Evolutionary conservation across 1,284 basidiomycete genomes (phyloP), one percentile per base, ranked within the genome.

Genomic region (Rugosomyces carneus): DNA sequence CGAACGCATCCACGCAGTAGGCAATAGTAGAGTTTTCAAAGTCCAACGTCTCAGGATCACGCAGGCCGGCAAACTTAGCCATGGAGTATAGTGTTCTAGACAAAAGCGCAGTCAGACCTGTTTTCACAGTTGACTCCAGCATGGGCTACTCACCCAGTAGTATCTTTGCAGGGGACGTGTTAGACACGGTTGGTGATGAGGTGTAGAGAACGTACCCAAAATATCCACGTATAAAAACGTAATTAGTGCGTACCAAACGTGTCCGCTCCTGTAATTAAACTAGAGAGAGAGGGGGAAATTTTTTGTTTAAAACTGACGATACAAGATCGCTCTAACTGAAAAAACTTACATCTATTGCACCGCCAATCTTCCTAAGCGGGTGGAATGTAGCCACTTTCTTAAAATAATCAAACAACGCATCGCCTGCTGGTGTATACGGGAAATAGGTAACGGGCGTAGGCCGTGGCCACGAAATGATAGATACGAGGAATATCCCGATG

Each of bases 151-250:
- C 57, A 67, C 68, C 69, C 70, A 50, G 70, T 72, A 43, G 70
- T 72, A 55, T 71, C 68, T 70, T 44, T 40, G 13, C 13, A 13
- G 24, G 7, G 21, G 7, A 23, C 7, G 7, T 23, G 7, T 23
- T 23, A 7, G 21, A 23, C 21, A 7, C 7, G 21, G 7, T 23
- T 4, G 21, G 4, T 41, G 21, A 43, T 32, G 16, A 15, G 27
- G 13, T 13, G 5, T n/a, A 42, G 47, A 21, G 10, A 36, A 60
- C 71, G 44, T 56, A 80, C 78, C 81, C 59, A 90, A 74, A 53
- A 91, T 85, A 65, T 93, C 90, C 59, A 93, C 89, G 63, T 93
- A 94, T 45, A 93, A 80, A 78, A 93, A 89, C 7, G 85, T 88
- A 58, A 91, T 71, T 27, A 93, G 73, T 5, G 91, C 89, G 59